Percentiles rank a stretch among this genome's conserved stretches.
Conservation (phyloP, 768 basidiomycete species). For the Leccinum incarnatum region DNA sequence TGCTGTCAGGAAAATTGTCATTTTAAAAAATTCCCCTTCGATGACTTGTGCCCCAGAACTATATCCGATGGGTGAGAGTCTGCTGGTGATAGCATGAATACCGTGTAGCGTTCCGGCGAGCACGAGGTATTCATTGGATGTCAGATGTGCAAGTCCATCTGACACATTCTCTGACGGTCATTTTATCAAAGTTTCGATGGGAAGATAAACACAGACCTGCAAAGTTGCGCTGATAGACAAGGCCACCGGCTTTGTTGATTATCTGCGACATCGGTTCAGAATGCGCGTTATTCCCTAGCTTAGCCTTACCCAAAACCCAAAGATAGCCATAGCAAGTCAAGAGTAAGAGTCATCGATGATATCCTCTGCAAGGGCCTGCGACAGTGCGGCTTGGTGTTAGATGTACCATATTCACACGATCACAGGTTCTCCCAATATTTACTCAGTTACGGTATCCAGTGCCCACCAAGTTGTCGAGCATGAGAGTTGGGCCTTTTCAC, state of each 20-base stretch:
- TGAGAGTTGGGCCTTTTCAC: conserved; percentile 14
- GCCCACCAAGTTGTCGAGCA: background rate
- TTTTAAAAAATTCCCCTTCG: conserved; percentile 93
- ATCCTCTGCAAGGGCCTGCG: background rate
- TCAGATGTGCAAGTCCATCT: conserved; percentile 91
- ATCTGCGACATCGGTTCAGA: conserved; percentile 48
- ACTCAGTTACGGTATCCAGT: background rate
- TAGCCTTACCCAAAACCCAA: conserved; percentile 71
- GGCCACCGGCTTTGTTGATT: conserved; percentile 97
- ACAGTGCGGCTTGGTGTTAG: background rate
- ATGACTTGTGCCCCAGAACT: conserved; percentile 94
- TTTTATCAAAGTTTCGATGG: background rate
- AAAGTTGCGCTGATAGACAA: conserved; percentile 91
- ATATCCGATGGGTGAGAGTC: conserved; percentile 76
- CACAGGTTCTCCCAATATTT: background rate
- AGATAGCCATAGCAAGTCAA: conserved; percentile 62
- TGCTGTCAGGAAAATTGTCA: conserved; percentile 83
- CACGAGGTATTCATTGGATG: conserved; percentile 93
- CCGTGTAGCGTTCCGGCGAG: conserved; percentile 96
- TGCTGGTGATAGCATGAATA: conserved; percentile 96
- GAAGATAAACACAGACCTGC: conserved; percentile 53
- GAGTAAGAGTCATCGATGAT: background rate
- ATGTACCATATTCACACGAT: conserved; percentile 11
- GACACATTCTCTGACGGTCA: conserved; percentile 7
- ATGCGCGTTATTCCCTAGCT: background rate